A percentile compares a stretch with the other conserved stretches of the same genome.
phyloP scores from a whole-genome alignment of 257 asterid genomes.

The Cruciata laevipes region DNA sequence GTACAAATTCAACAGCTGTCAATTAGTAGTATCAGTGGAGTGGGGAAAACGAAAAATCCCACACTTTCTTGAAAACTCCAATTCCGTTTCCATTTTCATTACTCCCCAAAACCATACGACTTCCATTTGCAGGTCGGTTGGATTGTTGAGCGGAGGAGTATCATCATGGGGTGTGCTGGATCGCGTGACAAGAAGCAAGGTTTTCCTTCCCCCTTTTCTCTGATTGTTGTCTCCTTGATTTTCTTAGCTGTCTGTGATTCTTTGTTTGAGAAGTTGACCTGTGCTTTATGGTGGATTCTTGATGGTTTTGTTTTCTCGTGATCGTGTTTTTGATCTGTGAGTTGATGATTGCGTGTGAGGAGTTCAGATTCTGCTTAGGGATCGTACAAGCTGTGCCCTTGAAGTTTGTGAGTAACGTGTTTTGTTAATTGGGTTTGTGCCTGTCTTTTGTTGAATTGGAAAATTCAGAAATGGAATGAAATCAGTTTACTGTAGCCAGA shows the following conservation, averaged over 20 bases:
- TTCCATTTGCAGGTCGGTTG: background rate
- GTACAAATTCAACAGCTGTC: constrained; percentile 11
- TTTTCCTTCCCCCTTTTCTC: constrained; percentile 1
- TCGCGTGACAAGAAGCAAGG: constrained; percentile 24
- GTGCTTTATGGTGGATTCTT: constrained; percentile 2
- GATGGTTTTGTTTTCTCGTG: background rate
- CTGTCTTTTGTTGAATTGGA: background rate
- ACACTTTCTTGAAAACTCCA: background rate
- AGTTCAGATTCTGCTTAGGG: background rate
- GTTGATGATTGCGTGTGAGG: background rate
- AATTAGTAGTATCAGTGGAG: constrained; percentile 5
- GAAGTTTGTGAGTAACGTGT: background rate
- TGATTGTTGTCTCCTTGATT: background rate
- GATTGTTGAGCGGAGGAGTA: constrained; percentile 6
- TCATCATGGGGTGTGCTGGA: constrained; percentile 26
- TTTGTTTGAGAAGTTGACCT: background rate
- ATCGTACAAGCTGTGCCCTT: background rate
- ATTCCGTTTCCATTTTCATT: background rate
- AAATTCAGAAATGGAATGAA: constrained; percentile 5
- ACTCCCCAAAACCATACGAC: background rate
- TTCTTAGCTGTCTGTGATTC: background rate
- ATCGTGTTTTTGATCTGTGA: background rate
- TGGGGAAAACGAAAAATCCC: constrained; percentile 5
- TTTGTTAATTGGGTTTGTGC: background rate
- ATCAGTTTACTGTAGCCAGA: background rate